Evolutionary conservation across 495 filamentous ascomycete species (phyloP).

Genomic region (Hamigera avellanea): DNA sequence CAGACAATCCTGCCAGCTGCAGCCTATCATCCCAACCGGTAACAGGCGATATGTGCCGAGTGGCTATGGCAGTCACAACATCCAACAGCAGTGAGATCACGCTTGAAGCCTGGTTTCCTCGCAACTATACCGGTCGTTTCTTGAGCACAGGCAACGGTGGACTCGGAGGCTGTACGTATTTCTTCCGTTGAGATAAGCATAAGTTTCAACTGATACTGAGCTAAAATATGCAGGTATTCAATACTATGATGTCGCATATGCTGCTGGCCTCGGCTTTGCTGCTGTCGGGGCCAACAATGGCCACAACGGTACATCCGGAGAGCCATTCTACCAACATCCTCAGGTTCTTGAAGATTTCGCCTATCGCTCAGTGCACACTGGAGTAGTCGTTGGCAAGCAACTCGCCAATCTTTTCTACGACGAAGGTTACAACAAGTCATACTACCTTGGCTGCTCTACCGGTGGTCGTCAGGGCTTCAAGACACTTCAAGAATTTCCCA

Average conservation of each 20-base stretch:
- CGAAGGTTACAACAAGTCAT: slow-evolving; percentile 31
- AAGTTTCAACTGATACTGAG: slow-evolving; percentile 4
- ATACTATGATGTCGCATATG: slow-evolving; percentile 33
- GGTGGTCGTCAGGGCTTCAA: slow-evolving; percentile 45
- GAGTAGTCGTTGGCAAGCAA: slow-evolving; percentile 39
- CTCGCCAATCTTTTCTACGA: slow-evolving; percentile 37
- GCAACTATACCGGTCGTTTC: slow-evolving; percentile 38
- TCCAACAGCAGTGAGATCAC: slow-evolving; percentile 41
- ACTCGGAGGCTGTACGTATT: slow-evolving; percentile 37
- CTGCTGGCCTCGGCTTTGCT: slow-evolving; percentile 39
- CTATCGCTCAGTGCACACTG: slow-evolving; percentile 37
- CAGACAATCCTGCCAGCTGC: slow-evolving; percentile 35
- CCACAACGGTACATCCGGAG: slow-evolving; percentile 41
- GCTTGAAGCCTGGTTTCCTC: slow-evolving; percentile 48
- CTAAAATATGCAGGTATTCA: slow-evolving; percentile 35
- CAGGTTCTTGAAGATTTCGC: slow-evolving; percentile 41
- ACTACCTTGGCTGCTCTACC: slow-evolving; percentile 46
- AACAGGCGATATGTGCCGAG: slow-evolving; percentile 40
- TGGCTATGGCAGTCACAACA: slow-evolving; percentile 44
- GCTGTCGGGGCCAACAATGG: slow-evolving; percentile 46
- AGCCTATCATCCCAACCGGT: slow-evolving; percentile 27
- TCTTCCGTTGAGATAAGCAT: neutral
- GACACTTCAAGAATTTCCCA: slow-evolving; percentile 35
- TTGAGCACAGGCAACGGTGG: slow-evolving; percentile 47
- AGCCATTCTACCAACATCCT: slow-evolving; percentile 37